Evolutionary conservation across 257 asterid species (phyloP), one percentile per base, ranked within the genome.

Genomic region (Dorcoceras hygrometricum): DNA sequence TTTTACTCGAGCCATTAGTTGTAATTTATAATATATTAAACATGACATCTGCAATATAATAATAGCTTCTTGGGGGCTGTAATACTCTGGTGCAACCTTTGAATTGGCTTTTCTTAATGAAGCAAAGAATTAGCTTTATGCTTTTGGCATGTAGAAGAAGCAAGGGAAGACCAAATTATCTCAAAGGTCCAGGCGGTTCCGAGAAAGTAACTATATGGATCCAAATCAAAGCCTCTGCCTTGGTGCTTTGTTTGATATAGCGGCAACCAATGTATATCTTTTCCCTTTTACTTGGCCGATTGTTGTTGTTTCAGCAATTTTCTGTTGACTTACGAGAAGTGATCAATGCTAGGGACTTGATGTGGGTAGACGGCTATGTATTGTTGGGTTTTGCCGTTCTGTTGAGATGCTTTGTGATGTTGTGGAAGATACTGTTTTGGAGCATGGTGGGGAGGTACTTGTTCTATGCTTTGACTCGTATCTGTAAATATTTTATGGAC

Each of bases 351-450:
- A 94, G 99, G 99, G 99, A 62, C 96, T 86, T 64, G 92, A 94
- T 71, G 81, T 59, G 66, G 89, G 97, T 25, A 87, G 99, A 73
- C 90, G 95, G 51, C 96, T 94, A 43, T 87, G 99, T 75, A 88
- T 90, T 65, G 81, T 85, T 79, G 99, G 99, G 70, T 94, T 90
- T 77, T 94, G 99, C 67, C 95, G 99, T 66, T 94, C 99, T 20
- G 59, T 88, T 68, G 99, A 94, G 88, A 94, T 94, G 99, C 95
- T 94, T 62, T 90, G 96, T 69, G 99, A 94, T 57, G 97, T 90
- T 32, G 96, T 94, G 70, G 97, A 94, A 79, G 99, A 90, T 76
- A 88, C 95, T 18, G 99, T 94, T 75, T 69, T 90, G 79, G 99
- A 94, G 84, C 92, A 90, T 54, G 99, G 99, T 24, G 99, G 99